Evolutionary conservation across 768 basidiomycete genomes (phyloP).

Genomic region (Pisolithus marmoratus): DNA sequence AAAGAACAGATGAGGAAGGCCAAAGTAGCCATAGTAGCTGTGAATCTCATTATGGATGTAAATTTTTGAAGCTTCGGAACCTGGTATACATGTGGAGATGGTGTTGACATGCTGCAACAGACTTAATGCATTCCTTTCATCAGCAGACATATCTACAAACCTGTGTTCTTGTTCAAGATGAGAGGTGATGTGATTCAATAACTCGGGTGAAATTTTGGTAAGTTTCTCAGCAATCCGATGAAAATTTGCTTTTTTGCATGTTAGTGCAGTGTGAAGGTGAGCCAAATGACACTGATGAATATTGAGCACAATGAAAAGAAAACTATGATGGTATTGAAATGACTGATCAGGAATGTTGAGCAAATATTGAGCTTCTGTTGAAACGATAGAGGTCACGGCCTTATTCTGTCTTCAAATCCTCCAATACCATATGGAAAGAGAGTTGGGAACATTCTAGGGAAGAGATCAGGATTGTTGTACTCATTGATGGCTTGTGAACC

Average conservation of each 20-base stretch:
- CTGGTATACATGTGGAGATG: no score
- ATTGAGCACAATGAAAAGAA: not conserved
- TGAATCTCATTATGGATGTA: no score
- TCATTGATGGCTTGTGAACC: conserved; percentile 18
- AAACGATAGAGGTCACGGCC: not conserved
- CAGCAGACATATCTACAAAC: no score
- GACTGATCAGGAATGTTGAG: not conserved
- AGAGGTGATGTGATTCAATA: no score
- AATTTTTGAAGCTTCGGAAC: no score
- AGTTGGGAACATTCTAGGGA: conserved; percentile 28
- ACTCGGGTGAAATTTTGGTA: no score
- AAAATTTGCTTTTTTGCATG: not conserved
- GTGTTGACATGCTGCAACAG: no score
- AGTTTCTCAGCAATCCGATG: no score
- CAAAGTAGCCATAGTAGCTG: no score
- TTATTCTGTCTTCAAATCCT: conserved; percentile 22
- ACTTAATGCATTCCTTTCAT: no score
- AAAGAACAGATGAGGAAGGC: no score
- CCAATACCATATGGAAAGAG: conserved; percentile 28
- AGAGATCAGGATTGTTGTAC: conserved; percentile 26
- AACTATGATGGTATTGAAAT: not conserved
- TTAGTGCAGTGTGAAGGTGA: not conserved
- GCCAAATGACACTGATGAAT: not conserved
- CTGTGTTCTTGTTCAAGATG: no score
- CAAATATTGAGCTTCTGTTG: not conserved